phyloP scores from a whole-genome alignment of 1,284 basidiomycete genomes.

The Apiotrichum gracile region DNA sequence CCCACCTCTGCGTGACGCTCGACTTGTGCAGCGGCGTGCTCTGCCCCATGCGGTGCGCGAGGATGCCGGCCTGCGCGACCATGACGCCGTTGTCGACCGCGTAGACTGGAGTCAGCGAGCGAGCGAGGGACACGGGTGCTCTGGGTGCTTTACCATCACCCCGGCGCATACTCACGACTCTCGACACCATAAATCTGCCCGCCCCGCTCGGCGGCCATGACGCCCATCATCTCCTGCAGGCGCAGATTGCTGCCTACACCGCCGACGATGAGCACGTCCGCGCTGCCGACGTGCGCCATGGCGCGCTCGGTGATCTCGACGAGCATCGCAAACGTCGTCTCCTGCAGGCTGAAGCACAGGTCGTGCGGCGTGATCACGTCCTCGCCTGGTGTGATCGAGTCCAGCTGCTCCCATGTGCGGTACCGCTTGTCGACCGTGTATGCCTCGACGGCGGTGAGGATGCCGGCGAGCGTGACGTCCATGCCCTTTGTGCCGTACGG shows the following conservation, averaged over 20 bases:
- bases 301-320: conserved; percentile 99
- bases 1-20: conserved; percentile 80
- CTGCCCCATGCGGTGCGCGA: conserved; percentile 89
- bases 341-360: conserved; percentile 93
- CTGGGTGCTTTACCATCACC: background rate
- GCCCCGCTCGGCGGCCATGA: conserved; percentile 86
- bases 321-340: conserved; percentile 96
- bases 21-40: conserved; percentile 70
- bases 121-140: too few species aligned
- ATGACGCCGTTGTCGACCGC: conserved; percentile 99
- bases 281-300: conserved; percentile 96
- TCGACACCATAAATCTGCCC: conserved; percentile 94
- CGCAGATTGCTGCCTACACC: conserved; percentile 96
- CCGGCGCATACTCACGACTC: conserved; percentile 60
- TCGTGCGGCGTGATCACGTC: conserved; percentile 87
- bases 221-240: conserved; percentile 97
- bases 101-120: conserved; percentile 58
- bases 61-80: conserved; percentile 96
- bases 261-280: conserved; percentile 94
- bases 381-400: conserved; percentile 20
- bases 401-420: conserved; percentile 46
- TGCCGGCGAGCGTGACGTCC: conserved; percentile 93
- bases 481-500: conserved; percentile 99
- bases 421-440: conserved; percentile 77
- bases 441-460: conserved; percentile 80